Base-by-base conservation (phyloP, 2,329 filamentous ascomycete genomes). In the Penicillium sp. region DNA sequence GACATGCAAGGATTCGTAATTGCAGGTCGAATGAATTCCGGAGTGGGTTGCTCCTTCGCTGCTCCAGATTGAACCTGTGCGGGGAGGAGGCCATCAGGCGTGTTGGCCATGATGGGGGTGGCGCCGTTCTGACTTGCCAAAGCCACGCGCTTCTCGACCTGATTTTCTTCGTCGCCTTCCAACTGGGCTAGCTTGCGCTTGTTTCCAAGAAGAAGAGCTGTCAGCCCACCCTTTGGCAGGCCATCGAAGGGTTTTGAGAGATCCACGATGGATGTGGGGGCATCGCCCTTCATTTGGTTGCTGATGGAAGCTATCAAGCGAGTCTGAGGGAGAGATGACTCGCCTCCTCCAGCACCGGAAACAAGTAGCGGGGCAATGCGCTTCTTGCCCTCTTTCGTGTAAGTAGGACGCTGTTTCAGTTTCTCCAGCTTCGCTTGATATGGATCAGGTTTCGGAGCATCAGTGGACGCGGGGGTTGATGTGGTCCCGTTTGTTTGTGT, bases 351-450 rank as follows among this genome's bases (percentile, higher is more conserved):
- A 7, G 92, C 93, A 0, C 91, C 91, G 0, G 93, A 96, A 6
- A 99, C 90, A 10, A 99, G 80, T 58, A 99, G 79, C 1, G 94
- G 94, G 3, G 91, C 90, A 49, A 99, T 93, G 48, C 94, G 84
- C 76, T 99, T 99, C 75, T 94, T 97, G 24, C 94, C 94, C 60
- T 99, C 93, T 69, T 97, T 97, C 0, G 91, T 96, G 54, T 97
- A 87, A 0, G 93, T 97, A 3, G 97, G 92, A 46, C 94, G 84
- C 56, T 93, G 90, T 73, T 97, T 97, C 58, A 97, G 75, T 56
- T 83, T 82, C 60, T 88, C 85, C 3, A 88, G 70, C 60, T 84
- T 84, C 13, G 77, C 80, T 52, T 78, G 76, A 58, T 82, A 83
- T 9, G 80, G 78, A 60, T 88, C 84, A 3, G 69, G 68, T 54